Conservation (phyloP, 805 yeast genomes). For the Saccharomycopsis sp. region DNA sequence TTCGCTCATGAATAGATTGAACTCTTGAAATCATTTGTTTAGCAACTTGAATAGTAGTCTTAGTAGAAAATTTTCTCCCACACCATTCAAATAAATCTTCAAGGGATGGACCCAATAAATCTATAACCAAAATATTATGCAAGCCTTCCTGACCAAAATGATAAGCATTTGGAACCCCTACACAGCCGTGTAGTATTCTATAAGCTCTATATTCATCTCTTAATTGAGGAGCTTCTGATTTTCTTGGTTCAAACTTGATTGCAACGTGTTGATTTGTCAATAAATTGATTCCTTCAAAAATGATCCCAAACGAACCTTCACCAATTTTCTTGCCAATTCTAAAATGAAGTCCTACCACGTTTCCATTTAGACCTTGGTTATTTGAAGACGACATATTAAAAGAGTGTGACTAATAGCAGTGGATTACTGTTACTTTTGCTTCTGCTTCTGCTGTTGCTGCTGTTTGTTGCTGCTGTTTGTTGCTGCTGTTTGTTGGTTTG, state of each 20-base stretch:
- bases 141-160: constrained; percentile 83
- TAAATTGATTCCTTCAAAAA: constrained; percentile 73
- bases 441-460: no score
- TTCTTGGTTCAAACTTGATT: constrained; percentile 73
- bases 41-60: constrained; percentile 69
- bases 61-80: constrained; percentile 63
- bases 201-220: constrained; percentile 78
- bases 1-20: constrained; percentile 69
- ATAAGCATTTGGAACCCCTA: constrained; percentile 77
- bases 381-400: constrained; percentile 10
- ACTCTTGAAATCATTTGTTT: constrained; percentile 71
- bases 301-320: constrained; percentile 82
- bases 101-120: constrained; percentile 70
- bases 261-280: constrained; percentile 57
- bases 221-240: constrained; percentile 77
- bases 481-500: no score
- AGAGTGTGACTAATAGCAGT: constrained; percentile 1
- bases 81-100: constrained; percentile 88
- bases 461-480: no score
- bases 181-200: constrained; percentile 58
- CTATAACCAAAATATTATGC: constrained; percentile 71
- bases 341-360: constrained; percentile 52
- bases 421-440: background rate
- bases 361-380: constrained; percentile 22
- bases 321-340: constrained; percentile 80